Evolutionary conservation across 208 protist species (phyloP), one percentile per base, ranked within the genome.

Genomic region (Leptomonas pyrrhocoris): DNA sequence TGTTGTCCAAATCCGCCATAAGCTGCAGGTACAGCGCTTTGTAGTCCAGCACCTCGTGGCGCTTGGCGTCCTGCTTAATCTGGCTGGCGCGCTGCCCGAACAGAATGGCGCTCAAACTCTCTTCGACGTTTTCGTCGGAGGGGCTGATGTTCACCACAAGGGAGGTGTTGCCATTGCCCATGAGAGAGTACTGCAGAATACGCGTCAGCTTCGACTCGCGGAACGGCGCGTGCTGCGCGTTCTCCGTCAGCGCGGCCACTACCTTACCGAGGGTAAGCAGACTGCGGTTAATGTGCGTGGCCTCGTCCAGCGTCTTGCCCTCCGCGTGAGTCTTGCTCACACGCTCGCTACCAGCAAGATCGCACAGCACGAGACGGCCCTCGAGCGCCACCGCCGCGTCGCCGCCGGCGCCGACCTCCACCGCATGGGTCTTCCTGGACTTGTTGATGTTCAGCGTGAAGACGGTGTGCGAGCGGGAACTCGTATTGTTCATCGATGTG

Each of bases 321-420:
- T 96, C 88, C 2, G 95, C 91, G 13, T 92, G 83, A 4, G 98
- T 98, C 71, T 94, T 88, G 46, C 83, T 86, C 21, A 89, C 79
- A 56, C 98, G 91, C 83, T 99, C 98, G 46, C 95, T 98, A 13
- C 98, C 98, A 13, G 98, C 98, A 16, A 99, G 84, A 93, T 99
- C 98, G 60, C 98, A 98, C 45, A 99, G 74, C 50, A 98, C 98
- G 19, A 98, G 83, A 40, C 90, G 88, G 0, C 90, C 90, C 57
- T 96, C 85, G 18, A 96, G 78, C 21, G 88, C 83, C 16, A 89
- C 74, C 4, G 73, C 75, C 2, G 81, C 65, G 15, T 59, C 60
- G 6, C 42, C 25, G 9, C 49, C 48, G 21, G 38, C 62, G 49
- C 64, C 73, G 18, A 76, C 67, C 27, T 53, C 78, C 16, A 89